Conservation (phyloP, 192 early-diverging fungal species). For the Mortierella hygrophila region DNA sequence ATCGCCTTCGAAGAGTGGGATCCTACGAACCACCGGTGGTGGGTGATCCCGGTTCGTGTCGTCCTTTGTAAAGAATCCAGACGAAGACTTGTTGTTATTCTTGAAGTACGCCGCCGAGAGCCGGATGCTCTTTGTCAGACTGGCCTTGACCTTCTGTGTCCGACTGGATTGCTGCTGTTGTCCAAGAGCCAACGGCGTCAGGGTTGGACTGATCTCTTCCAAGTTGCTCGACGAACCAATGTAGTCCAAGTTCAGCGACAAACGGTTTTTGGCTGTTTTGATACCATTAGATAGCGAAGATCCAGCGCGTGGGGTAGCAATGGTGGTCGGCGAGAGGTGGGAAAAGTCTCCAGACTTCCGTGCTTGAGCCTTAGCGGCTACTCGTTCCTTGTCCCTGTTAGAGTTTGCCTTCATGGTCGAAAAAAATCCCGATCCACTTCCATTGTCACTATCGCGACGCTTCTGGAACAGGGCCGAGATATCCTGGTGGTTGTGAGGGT, state of each 20-base stretch:
- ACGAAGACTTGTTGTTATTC: conserved; percentile 1
- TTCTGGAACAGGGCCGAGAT: conserved; percentile 34
- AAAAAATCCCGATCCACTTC: conserved; percentile 20
- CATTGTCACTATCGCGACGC: conserved; percentile 35
- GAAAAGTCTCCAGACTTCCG: conserved; percentile 31
- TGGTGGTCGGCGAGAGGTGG: neutral
- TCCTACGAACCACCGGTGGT: neutral
- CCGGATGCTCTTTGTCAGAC: conserved; percentile 40
- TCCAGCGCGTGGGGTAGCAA: neutral
- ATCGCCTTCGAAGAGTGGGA: neutral
- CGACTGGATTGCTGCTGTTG: conserved; percentile 26
- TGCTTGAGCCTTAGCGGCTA: conserved; percentile 29
- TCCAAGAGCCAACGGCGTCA: neutral
- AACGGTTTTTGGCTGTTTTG: neutral
- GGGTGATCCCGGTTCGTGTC: neutral
- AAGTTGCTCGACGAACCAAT: neutral
- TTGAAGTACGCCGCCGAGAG: conserved; percentile 28
- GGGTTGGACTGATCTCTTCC: conserved; percentile 6
- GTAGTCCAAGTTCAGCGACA: neutral
- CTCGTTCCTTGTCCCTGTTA: conserved; percentile 24
- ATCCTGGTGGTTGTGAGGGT: conserved; percentile 21
- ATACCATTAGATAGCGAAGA: neutral
- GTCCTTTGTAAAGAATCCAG: neutral
- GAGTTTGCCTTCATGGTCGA: conserved; percentile 12
- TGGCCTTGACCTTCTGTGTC: conserved; percentile 33